Evolutionary conservation across 805 yeast species (phyloP).

Genomic region (Torulaspora franciscae): DNA sequence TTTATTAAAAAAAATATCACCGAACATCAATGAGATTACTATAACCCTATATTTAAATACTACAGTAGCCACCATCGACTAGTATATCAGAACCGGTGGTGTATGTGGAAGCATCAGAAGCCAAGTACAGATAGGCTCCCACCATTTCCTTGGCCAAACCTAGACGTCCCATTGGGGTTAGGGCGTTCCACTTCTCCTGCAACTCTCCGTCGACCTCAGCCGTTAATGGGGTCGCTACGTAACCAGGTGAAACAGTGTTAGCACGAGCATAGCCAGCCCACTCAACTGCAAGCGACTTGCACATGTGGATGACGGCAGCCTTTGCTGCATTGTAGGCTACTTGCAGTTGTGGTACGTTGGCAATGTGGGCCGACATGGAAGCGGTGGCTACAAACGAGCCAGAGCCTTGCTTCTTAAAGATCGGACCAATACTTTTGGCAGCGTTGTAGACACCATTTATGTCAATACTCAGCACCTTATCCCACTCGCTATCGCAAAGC

Average conservation of each 20-base stretch:
- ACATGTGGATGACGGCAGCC: constrained; percentile 75
- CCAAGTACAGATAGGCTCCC: constrained; percentile 76
- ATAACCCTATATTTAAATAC: constrained; percentile 1
- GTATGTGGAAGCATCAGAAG: constrained; percentile 74
- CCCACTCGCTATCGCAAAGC: constrained; percentile 58
- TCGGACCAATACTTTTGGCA: constrained; percentile 66
- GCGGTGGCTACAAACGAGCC: constrained; percentile 85
- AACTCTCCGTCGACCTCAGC: constrained; percentile 43
- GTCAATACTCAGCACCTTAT: constrained; percentile 66
- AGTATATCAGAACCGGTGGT: constrained; percentile 73
- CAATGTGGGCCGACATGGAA: constrained; percentile 85
- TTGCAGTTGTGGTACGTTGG: constrained; percentile 81
- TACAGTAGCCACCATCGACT: constrained; percentile 65
- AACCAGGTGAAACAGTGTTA: constrained; percentile 81
- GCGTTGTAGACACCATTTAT: constrained; percentile 77
- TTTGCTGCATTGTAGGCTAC: constrained; percentile 83
- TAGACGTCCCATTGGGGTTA: constrained; percentile 69
- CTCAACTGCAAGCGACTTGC: constrained; percentile 76
- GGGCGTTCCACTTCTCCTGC: constrained; percentile 45
- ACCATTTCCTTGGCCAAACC: constrained; percentile 67
- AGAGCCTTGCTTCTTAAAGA: constrained; percentile 64
- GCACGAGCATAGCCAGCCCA: constrained; percentile 89
- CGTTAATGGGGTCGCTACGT: constrained; percentile 67
- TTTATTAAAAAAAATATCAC: background rate
- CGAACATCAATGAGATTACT: background rate